Conservation (phyloP, 495 filamentous ascomycete species). For the Endocarpon pusillum region DNA sequence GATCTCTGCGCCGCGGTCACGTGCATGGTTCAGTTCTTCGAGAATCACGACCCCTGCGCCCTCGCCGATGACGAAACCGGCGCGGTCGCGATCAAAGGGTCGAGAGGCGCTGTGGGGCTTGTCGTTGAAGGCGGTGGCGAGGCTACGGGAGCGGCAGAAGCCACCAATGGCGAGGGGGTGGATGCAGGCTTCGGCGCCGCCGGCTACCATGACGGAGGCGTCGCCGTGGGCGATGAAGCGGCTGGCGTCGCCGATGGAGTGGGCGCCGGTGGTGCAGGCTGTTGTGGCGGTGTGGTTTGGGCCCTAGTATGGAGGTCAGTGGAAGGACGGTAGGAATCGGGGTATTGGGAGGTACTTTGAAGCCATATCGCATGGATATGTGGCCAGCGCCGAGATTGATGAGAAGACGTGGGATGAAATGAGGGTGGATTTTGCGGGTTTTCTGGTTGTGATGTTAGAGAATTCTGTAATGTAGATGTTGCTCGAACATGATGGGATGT, state of each 20-base stretch:
- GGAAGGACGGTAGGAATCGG: background rate
- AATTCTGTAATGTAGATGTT: slow-evolving; percentile 1
- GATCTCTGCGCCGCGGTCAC: slow-evolving; percentile 56
- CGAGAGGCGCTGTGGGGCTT: slow-evolving; percentile 56
- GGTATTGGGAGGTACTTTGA: slow-evolving; percentile 32
- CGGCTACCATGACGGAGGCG: slow-evolving; percentile 87
- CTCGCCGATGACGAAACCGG: slow-evolving; percentile 86
- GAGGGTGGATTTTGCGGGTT: slow-evolving; percentile 78
- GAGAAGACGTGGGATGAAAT: slow-evolving; percentile 81
- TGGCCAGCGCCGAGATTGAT: slow-evolving; percentile 93
- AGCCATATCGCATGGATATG: slow-evolving; percentile 81
- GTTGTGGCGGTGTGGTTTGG: slow-evolving; percentile 86
- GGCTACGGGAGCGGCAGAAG: slow-evolving; percentile 71
- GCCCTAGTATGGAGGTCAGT: slow-evolving; percentile 29
- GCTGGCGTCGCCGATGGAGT: slow-evolving; percentile 82
- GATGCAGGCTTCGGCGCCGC: slow-evolving; percentile 87
- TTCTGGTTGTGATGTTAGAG: slow-evolving; percentile 49
- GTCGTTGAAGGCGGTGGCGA: slow-evolving; percentile 67
- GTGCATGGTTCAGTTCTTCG: slow-evolving; percentile 84
- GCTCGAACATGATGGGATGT: slow-evolving; percentile 9
- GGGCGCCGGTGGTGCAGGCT: slow-evolving; percentile 87
- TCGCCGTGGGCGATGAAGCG: slow-evolving; percentile 82
- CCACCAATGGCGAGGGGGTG: slow-evolving; percentile 85
- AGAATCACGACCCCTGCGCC: slow-evolving; percentile 76
- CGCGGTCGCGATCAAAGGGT: slow-evolving; percentile 69